Percentiles rank a stretch among this genome's conserved stretches.
These are phyloP conservation scores for Phytophthora pisi DNA, from an alignment of 352 stramenopile species.

Conservation along the genomic window DNA sequence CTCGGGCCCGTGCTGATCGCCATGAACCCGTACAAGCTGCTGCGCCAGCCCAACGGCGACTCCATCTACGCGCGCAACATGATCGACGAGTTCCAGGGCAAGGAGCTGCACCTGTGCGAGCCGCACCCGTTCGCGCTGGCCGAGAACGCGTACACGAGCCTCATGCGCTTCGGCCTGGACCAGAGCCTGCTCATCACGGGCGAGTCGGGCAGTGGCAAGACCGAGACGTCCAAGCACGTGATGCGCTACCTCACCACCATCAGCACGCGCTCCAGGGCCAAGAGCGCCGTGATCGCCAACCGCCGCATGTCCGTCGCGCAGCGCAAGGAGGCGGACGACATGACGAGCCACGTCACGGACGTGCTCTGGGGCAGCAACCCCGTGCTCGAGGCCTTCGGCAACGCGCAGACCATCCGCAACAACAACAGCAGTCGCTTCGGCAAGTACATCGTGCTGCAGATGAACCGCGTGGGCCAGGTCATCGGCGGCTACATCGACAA, in stretches of 20 bases:
- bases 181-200: slow-evolving; percentile 89
- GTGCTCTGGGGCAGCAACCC: slow-evolving; percentile 83
- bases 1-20: slow-evolving; percentile 91
- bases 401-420: slow-evolving; percentile 88
- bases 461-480: slow-evolving; percentile 82
- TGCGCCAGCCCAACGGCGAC: slow-evolving; percentile 62
- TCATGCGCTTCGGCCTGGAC: slow-evolving; percentile 88
- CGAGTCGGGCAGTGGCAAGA: slow-evolving; percentile 93
- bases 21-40: slow-evolving; percentile 91
- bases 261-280: slow-evolving; percentile 68
- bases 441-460: slow-evolving; percentile 89
- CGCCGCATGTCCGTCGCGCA: slow-evolving; percentile 81
- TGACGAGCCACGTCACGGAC: slow-evolving; percentile 73
- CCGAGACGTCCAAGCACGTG: slow-evolving; percentile 96
- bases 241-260: slow-evolving; percentile 94
- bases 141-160: slow-evolving; percentile 87
- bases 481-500: slow-evolving; percentile 87
- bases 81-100: slow-evolving; percentile 80
- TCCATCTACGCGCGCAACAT: slow-evolving; percentile 84
- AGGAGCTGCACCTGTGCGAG: slow-evolving; percentile 81
- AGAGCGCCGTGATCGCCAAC: slow-evolving; percentile 74
- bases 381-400: slow-evolving; percentile 86
- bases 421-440: slow-evolving; percentile 89
- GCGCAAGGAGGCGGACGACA: slow-evolving; percentile 74
- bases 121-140: slow-evolving; percentile 88